Evolutionary conservation across 2,329 filamentous ascomycete species (phyloP), one percentile per base, ranked within the genome.

Genomic region (Sporothrix dimorphospora): DNA sequence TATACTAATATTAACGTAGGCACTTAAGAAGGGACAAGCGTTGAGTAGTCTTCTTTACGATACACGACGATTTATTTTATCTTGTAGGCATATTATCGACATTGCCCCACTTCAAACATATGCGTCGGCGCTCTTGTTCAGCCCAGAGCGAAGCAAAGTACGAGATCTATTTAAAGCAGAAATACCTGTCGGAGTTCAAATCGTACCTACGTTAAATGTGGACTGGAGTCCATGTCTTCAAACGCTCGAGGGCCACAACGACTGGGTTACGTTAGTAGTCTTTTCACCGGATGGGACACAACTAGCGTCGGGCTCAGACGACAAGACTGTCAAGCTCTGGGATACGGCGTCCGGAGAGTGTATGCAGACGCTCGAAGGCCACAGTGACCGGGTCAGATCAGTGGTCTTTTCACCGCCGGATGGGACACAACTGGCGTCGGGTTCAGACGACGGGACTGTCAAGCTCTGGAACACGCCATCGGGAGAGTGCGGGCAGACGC

Each of bases 31-130:
- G 7, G 59, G 16, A 27, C 11, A 14, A 19, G 34, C 51, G 34
- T 16, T 72, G 66, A 76, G 70, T 42, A 79, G 83, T 66, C 72
- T 77, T 14, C 8, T 30, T 30, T 30, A 14, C 11, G 24, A 57
- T 57, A 16, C 53, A 57, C 21, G 21, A 24, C 53, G 53, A 30
- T 57, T 57, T 24, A 57, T 63, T n/a, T 11, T 21, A 38, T 42
- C 47, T 27, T 8, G 42, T 72, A 12, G 75, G 72, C n/a, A 78
- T 79, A 72, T 82, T 4, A 63, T 73, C 9, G 51, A 65, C 14
- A 42, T 45, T 14, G 47, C 51, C 6, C 72, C 72, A 9, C 69
- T 71, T 34, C 72, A 73, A 24, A 34, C 19, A 40, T 73, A 73
- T 45, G 53, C 21, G 19, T 73, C 72, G 38, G 69, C 57, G 14